Percentiles rank a stretch among this genome's conserved stretches.
Conservation (phyloP, 2,329 filamentous ascomycete genomes). For the Neospermospora avenae region DNA sequence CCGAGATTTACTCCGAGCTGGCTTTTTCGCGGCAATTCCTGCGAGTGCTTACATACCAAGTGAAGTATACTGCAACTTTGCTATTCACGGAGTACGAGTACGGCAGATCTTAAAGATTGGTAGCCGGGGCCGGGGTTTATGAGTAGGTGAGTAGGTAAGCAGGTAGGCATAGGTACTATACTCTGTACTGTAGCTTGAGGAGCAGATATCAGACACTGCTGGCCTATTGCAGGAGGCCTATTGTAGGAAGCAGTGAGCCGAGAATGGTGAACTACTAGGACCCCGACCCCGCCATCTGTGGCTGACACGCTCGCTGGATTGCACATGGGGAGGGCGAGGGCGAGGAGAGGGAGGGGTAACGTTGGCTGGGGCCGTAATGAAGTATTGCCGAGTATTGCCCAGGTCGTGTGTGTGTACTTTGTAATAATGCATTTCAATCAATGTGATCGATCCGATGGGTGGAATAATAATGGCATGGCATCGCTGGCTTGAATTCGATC, state of each 20-base stretch:
- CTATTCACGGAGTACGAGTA: not conserved
- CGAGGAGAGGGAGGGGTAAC: not conserved
- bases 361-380: not conserved
- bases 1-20: not conserved
- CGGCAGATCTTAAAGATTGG: not conserved
- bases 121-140: not conserved
- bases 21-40: too few species aligned
- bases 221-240: not conserved
- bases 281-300: slow-evolving; percentile 3
- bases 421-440: not conserved
- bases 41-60: too few species aligned
- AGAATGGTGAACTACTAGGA: too few species aligned
- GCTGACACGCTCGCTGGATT: not conserved
- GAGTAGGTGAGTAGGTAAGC: too few species aligned
- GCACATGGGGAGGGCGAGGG: too few species aligned
- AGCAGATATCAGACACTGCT: not conserved
- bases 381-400: too few species aligned
- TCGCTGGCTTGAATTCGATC: not conserved
- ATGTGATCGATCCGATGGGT: slow-evolving; percentile 1
- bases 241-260: not conserved
- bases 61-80: too few species aligned
- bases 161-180: too few species aligned
- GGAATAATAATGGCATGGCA: not conserved
- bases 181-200: not conserved
- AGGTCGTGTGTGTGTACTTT: not conserved